These are phyloP conservation scores for Sarcocystis neurona DNA, from an alignment of 169 alveolate genomes.

Conservation along the genomic window DNA sequence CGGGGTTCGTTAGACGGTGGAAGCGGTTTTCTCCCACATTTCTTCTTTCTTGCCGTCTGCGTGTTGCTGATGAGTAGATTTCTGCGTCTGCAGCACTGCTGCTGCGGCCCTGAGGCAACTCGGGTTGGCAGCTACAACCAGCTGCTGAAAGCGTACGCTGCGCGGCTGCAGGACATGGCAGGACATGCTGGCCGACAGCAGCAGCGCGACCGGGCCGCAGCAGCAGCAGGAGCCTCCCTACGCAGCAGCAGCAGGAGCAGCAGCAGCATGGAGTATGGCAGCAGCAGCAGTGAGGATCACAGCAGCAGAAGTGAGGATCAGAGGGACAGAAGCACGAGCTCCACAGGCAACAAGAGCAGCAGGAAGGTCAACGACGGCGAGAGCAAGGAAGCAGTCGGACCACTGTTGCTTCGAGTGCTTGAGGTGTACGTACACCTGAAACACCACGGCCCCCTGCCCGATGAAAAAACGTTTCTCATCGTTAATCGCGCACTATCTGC, in stretches of 20 bases:
- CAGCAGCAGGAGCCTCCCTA: not conserved
- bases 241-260: not conserved
- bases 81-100: not conserved
- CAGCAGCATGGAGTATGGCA: too few relatives aligned
- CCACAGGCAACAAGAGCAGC: too few relatives aligned
- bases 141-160: slow-evolving; percentile 23
- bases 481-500: not conserved
- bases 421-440: not conserved
- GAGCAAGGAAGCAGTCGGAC: not conserved
- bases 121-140: slow-evolving; percentile 17
- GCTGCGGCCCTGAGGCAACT: not conserved
- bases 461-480: not conserved
- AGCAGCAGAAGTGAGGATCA: too few relatives aligned
- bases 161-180: not conserved
- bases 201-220: not conserved
- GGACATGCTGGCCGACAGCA: not conserved
- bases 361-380: not conserved
- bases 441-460: not conserved
- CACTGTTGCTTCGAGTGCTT: not conserved
- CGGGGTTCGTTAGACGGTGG: too few relatives aligned
- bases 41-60: too few relatives aligned
- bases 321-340: too few relatives aligned
- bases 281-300: too few relatives aligned
- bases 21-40: too few relatives aligned
- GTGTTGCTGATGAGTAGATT: too few relatives aligned